phyloP scores from a whole-genome alignment of 306 rosid genomes.

The Cucurbita pepo region DNA sequence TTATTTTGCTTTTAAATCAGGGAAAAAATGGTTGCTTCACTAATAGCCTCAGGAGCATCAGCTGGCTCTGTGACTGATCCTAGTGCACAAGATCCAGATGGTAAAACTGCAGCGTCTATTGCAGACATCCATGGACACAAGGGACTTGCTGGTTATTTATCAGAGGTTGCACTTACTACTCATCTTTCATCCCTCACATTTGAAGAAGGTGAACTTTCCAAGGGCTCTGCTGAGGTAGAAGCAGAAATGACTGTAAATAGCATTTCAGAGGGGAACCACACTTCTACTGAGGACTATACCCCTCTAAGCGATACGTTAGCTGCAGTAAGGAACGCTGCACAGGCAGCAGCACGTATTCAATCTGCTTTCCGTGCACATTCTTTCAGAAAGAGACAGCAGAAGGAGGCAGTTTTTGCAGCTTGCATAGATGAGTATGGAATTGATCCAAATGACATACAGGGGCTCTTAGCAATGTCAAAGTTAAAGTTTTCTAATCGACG shows the following conservation, averaged over 20 bases:
- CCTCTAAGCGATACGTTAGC: conserved; percentile 44
- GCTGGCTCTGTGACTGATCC: conserved; percentile 99
- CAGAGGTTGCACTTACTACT: conserved; percentile 68
- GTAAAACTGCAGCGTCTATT: conserved; percentile 73
- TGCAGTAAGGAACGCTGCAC: conserved; percentile 80
- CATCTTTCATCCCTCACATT: conserved; percentile 82
- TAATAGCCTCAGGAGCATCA: conserved; percentile 78
- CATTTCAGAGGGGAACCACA: conserved; percentile 35
- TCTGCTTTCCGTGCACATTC: conserved; percentile 87
- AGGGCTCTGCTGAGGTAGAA: conserved; percentile 49
- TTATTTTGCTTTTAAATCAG: conserved; percentile 16
- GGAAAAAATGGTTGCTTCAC: conserved; percentile 83
- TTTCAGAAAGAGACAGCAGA: conserved; percentile 39
- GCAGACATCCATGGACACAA: conserved; percentile 60
- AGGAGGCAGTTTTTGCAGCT: conserved; percentile 19
- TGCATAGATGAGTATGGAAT: conserved; percentile 32
- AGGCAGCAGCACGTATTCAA: conserved; percentile 88
- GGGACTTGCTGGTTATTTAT: conserved; percentile 96
- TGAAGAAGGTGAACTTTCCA: conserved; percentile 48
- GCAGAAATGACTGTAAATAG: conserved; percentile 45
- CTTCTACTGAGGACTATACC: conserved; percentile 35
- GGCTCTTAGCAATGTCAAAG: conserved; percentile 51
- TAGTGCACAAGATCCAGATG: conserved; percentile 44
- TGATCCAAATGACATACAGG: conserved; percentile 28
- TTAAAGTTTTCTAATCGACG: conserved; percentile 42